Evolutionary conservation across 1,284 basidiomycete species (phyloP).

Genomic region (Papiliotrema flavescens): DNA sequence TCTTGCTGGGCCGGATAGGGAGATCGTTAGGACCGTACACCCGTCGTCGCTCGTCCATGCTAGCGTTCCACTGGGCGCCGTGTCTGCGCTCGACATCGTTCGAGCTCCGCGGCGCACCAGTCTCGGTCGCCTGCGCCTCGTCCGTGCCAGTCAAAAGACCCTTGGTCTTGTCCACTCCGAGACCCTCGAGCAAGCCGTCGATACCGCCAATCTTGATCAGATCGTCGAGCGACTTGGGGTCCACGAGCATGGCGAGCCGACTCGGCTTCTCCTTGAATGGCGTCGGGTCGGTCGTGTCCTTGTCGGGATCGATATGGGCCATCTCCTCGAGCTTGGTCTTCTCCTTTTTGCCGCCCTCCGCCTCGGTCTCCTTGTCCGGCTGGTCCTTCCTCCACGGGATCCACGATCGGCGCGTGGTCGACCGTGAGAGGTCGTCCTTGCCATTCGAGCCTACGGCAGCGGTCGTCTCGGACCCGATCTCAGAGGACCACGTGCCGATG

Average conservation of each 20-base stretch:
- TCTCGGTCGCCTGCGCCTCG: slow-evolving; percentile 14
- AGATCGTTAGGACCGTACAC: slow-evolving; percentile 83
- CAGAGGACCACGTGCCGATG: slow-evolving; percentile 31
- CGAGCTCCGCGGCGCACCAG: slow-evolving; percentile 21
- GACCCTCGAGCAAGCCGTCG: slow-evolving; percentile 62
- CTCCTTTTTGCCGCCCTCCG: slow-evolving; percentile 17
- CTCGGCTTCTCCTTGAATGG: slow-evolving; percentile 71
- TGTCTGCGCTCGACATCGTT: slow-evolving; percentile 29
- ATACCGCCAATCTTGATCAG: slow-evolving; percentile 73
- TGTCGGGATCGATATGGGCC: slow-evolving; percentile 49
- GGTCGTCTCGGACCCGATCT: slow-evolving; percentile 12
- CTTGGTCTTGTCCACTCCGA: slow-evolving; percentile 65
- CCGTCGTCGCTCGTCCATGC: slow-evolving; percentile 62
- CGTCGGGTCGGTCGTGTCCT: slow-evolving; percentile 62
- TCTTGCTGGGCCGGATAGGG: slow-evolving; percentile 73
- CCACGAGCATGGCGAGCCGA: slow-evolving; percentile 77
- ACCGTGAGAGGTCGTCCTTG: slow-evolving; percentile 5
- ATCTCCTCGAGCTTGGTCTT: slow-evolving; percentile 26
- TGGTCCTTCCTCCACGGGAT: slow-evolving; percentile 12
- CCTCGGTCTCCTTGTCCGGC: slow-evolving; percentile 18
- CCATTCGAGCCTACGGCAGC: neutral
- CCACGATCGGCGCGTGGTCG: slow-evolving; percentile 4
- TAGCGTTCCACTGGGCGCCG: slow-evolving; percentile 56
- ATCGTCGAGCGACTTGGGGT: slow-evolving; percentile 64
- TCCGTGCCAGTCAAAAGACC: slow-evolving; percentile 51